A percentile compares a stretch with the other conserved stretches of the same genome.
Evolutionary conservation across 2,329 filamentous ascomycete species (phyloP).

Genomic region (Dactylonectria macrodidyma): DNA sequence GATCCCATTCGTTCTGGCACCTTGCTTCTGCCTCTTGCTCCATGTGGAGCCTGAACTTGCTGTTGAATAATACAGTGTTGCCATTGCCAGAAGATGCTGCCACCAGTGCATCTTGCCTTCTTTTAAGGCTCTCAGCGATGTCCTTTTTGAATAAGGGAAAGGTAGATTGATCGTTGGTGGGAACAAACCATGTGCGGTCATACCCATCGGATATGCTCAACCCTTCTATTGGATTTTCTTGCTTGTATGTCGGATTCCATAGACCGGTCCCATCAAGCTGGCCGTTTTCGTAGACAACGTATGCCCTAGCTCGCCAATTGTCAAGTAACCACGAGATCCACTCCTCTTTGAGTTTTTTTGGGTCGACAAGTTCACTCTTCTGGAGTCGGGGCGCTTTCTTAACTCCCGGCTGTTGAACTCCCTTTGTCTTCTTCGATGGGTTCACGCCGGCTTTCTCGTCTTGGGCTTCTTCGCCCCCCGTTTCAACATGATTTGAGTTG

Average conservation of each 20-base stretch:
- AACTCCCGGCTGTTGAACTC: slow-evolving; percentile 5
- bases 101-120: slow-evolving; percentile 22
- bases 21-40: slow-evolving; percentile 35
- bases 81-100: background rate
- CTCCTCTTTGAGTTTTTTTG: slow-evolving; percentile 37
- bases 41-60: slow-evolving; percentile 15
- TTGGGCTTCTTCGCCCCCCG: background rate
- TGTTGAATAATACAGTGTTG: background rate
- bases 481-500: background rate
- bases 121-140: slow-evolving; percentile 26
- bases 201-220: slow-evolving; percentile 43
- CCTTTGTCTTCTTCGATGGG: slow-evolving; percentile 11
- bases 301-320: slow-evolving; percentile 39
- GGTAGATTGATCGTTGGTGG: slow-evolving; percentile 30
- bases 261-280: slow-evolving; percentile 40
- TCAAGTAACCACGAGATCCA: slow-evolving; percentile 39
- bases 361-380: background rate
- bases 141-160: slow-evolving; percentile 30
- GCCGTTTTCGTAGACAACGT: slow-evolving; percentile 31
- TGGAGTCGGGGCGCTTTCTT: background rate
- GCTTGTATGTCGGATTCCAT: slow-evolving; percentile 38
- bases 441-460: background rate
- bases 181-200: slow-evolving; percentile 43
- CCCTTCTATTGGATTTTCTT: slow-evolving; percentile 12
- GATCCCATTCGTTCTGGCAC: slow-evolving; percentile 40